Base-by-base conservation (phyloP, 441 rosid genomes). In the Heliophila coronopifolia region DNA sequence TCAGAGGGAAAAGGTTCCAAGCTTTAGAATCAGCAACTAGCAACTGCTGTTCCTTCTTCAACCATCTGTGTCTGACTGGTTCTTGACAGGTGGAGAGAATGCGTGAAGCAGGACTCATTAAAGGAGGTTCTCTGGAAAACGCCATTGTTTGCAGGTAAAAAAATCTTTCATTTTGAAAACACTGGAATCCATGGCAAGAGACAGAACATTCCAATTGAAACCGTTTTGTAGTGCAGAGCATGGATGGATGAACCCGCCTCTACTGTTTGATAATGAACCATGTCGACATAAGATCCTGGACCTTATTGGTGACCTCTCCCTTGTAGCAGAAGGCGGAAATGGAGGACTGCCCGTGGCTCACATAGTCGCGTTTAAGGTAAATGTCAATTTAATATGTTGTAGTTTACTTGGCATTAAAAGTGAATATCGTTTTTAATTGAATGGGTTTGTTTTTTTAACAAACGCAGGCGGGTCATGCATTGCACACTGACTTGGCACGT, bases 231-330 rank as follows among this genome's bases (percentile, higher is more conserved):
- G 96, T 58, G 67, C 58, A 3, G 69, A 70, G 59, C 56, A 75
- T 73, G 98, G 98, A 58, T 86, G 95, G 98, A 58, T 91, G 76
- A 91, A 91, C 53, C 86, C 78, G 2, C 86, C 93, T 0, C 68
- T 84, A 26, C 90, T 50, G 40, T 91, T 78, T 62, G 62, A 63
- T 9, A 69, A 82, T 10, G 96, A 86, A 71, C 83, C 96, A 20
- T 82, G 87, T 72, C 84, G 94, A 19, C 98, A 91, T 59, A 91
- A 91, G 78, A 73, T 76, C 56, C 68, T 91, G 55, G 98, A 91
- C 72, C 77, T 91, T 60, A 57, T 86, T 9, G 96, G 98, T n/a
- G 98, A 84, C 60, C 72, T 91, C 48, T 80, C 98, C 48, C 75
- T 91, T 30, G 58, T 73, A 61, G 88, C 90, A 44, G 59, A 14